Conservation (phyloP, 2,329 filamentous ascomycete species). For the Pseudogymnoascus sp. region DNA sequence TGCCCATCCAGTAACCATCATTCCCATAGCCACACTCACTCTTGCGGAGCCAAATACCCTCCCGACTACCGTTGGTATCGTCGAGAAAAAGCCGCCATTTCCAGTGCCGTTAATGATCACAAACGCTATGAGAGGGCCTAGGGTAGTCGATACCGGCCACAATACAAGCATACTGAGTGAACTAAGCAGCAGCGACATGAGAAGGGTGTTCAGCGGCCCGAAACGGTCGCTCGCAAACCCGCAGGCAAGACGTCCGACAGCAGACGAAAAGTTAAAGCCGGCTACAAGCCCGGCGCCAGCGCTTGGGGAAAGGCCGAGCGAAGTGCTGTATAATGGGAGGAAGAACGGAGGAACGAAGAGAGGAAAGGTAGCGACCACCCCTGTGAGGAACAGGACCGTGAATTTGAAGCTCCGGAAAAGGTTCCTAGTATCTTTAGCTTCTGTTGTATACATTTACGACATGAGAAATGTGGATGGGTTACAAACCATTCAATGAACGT, state of each 20-base stretch:
- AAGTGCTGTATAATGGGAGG: slow-evolving; percentile 45
- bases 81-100: slow-evolving; percentile 56
- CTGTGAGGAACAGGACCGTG: slow-evolving; percentile 42
- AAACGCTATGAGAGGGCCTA: slow-evolving; percentile 47
- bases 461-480: background rate
- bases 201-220: slow-evolving; percentile 47
- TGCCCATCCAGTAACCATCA: slow-evolving; percentile 53
- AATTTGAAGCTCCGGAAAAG: slow-evolving; percentile 46
- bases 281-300: slow-evolving; percentile 50
- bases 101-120: slow-evolving; percentile 50
- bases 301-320: slow-evolving; percentile 43
- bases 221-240: slow-evolving; percentile 46
- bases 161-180: slow-evolving; percentile 50
- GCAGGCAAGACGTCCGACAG: slow-evolving; percentile 45
- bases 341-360: slow-evolving; percentile 55
- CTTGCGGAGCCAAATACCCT: slow-evolving; percentile 48
- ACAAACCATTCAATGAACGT: slow-evolving; percentile 42
- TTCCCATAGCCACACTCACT: slow-evolving; percentile 49
- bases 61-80: slow-evolving; percentile 53
- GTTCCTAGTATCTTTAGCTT: slow-evolving; percentile 28
- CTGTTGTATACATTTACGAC: background rate
- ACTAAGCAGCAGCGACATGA: slow-evolving; percentile 41
- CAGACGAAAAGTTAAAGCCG: slow-evolving; percentile 52
- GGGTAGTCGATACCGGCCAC: slow-evolving; percentile 48
- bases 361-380: slow-evolving; percentile 49